Evolutionary conservation across 306 rosid genomes (phyloP), one percentile per base, ranked within the genome.

Genomic region (Quercus aquifolioides): DNA sequence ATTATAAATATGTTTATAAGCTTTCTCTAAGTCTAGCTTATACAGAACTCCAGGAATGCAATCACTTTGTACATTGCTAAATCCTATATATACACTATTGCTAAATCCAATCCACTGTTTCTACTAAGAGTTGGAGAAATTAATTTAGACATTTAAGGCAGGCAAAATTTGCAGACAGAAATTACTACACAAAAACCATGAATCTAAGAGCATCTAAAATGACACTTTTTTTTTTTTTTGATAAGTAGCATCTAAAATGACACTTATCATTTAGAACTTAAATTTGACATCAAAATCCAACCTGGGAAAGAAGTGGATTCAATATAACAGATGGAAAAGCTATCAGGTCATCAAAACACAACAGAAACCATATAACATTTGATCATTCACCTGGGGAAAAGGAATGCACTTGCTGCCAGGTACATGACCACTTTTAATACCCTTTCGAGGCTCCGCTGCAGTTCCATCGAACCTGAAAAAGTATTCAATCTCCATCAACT

Each of bases 341-440:
- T 18, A 20, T 63, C 8, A 43, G 35, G 71, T 52, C 26, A 71
- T 57, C 56, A 75, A 19, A 20, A 62, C 21, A 64, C 74, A 21
- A 76, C 5, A 25, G 57, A 15, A 35, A 55, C 41, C 72, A 18
- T 67, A 35, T 12, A 67, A 67, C 52, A 80, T 35, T 11, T 62
- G 74, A 63, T 76, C 57, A 19, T 19, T 67, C 77, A 94, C 98
- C 94, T 94, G 95, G 23, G 80, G 3, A 85, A 89, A 94, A 76
- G 98, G 97, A 75, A 91, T 59, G 86, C 98, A 94, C 81, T 88
- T 91, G 90, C 98, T 94, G 71, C 94, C 92, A 69, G 98, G 98
- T 78, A 94, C 95, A 76, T 94, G 98, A 79, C 98, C 98, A 69
- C 94, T 88, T 87, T 90, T 87, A 76, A 94, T 90, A 74, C 98